Evolutionary conservation across 2,329 filamentous ascomycete species (phyloP).

Genomic region (Dactylonectria macrodidyma): DNA sequence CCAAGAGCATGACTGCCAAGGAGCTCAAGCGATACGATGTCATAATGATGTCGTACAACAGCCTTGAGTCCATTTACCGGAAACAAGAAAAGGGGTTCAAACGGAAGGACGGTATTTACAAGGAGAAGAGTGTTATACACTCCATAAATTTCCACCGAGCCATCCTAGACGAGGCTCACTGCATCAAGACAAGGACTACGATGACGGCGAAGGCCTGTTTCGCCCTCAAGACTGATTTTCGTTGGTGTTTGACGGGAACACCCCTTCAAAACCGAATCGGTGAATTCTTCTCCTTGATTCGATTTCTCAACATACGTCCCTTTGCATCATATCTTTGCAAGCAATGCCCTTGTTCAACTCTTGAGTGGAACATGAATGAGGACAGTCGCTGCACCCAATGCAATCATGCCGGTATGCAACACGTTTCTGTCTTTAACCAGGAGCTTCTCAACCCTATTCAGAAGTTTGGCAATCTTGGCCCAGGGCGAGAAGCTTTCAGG

Average conservation of each 20-base stretch:
- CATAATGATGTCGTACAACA: conserved; percentile 97
- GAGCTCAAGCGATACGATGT: conserved; percentile 89
- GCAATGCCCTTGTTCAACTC: conserved; percentile 81
- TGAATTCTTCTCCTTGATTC: conserved; percentile 94
- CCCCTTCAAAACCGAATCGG: conserved; percentile 97
- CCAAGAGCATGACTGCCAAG: conserved; percentile 81
- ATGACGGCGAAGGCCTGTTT: conserved; percentile 97
- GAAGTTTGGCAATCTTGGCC: conserved; percentile 71
- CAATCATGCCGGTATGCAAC: conserved; percentile 58
- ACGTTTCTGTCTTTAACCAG: conserved; percentile 84
- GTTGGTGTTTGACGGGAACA: conserved; percentile 96
- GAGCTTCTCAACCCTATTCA: conserved; percentile 90
- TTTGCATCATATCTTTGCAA: conserved; percentile 97
- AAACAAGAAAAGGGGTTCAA: conserved; percentile 94
- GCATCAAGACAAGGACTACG: conserved; percentile 91
- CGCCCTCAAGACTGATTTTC: conserved; percentile 87
- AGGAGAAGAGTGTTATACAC: conserved; percentile 86
- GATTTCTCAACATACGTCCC: conserved; percentile 89
- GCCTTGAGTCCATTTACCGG: conserved; percentile 90
- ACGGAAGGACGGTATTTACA: conserved; percentile 84
- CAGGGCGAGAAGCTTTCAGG: conserved; percentile 79
- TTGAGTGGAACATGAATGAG: conserved; percentile 87
- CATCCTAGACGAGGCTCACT: conserved; percentile 95
- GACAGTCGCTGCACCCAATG: conserved; percentile 81
- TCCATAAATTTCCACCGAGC: conserved; percentile 89